Evolutionary conservation across 441 rosid species (phyloP).

Genomic region (Gossypium aridum): DNA sequence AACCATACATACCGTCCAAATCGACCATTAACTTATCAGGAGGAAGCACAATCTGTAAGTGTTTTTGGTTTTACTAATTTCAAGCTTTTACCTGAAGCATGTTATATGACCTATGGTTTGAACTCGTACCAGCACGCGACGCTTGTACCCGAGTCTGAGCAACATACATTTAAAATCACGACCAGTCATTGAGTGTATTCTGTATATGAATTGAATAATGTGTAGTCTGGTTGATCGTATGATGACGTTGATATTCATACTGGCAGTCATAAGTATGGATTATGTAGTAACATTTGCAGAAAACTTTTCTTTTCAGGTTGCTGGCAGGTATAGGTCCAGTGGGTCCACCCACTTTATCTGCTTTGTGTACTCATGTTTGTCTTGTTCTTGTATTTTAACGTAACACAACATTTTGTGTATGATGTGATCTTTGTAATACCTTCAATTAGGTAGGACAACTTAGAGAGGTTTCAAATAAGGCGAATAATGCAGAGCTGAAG

Average conservation of each 20-base stretch:
- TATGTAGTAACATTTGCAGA: not conserved
- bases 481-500: constrained; percentile 60
- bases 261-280: not conserved
- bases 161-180: not conserved
- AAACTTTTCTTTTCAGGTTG: not conserved
- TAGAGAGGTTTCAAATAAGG: constrained; percentile 62
- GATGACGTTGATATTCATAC: not conserved
- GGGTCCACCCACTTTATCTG: not conserved
- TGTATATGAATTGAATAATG: not conserved
- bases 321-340: not conserved
- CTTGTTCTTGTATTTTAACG: not conserved
- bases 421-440: not conserved
- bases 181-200: not conserved
- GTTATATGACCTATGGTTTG: not conserved
- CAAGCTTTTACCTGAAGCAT: not conserved
- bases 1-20: constrained; percentile 51
- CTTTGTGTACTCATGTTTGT: not conserved
- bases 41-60: constrained; percentile 40
- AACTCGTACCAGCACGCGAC: not conserved
- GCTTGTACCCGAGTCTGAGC: not conserved
- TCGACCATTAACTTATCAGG: constrained; percentile 34
- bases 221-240: not conserved
- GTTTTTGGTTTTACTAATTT: constrained; percentile 7
- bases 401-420: not conserved
- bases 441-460: constrained; percentile 56